These are phyloP conservation scores for Claviceps paspali DNA, from an alignment of 2,329 filamentous ascomycete genomes.

Conservation along the genomic window DNA sequence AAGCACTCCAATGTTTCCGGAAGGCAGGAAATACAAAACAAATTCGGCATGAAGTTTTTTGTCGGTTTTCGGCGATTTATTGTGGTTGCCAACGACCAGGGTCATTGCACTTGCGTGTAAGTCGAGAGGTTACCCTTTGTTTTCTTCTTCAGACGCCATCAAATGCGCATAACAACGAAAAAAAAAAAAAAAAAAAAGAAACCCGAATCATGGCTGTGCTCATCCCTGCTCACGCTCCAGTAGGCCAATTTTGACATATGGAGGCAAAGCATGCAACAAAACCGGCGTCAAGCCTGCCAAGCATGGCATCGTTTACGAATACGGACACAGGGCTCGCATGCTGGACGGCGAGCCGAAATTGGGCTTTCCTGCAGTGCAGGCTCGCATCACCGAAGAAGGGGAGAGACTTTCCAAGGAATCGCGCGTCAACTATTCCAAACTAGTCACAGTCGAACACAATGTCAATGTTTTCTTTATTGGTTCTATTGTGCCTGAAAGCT, in stretches of 20 bases:
- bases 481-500: conserved; percentile 24
- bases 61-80: conserved; percentile 39
- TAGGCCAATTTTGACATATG: conserved; percentile 42
- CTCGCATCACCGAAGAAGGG: conserved; percentile 25
- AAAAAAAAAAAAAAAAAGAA: too few species aligned
- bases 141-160: too few species aligned
- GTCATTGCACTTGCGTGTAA: conserved; percentile 42
- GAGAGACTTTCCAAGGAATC: conserved; percentile 35
- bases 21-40: conserved; percentile 18
- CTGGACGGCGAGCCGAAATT: conserved; percentile 29
- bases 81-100: conserved; percentile 33
- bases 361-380: conserved; percentile 30
- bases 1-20: conserved; percentile 17
- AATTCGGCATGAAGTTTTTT: conserved; percentile 25
- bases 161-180: too few species aligned
- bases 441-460: conserved; percentile 42
- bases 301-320: conserved; percentile 36
- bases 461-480: conserved; percentile 42
- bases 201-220: too few species aligned
- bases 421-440: conserved; percentile 42
- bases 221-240: conserved; percentile 2
- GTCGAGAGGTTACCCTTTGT: not conserved
- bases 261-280: conserved; percentile 36
- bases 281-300: conserved; percentile 34
- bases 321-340: conserved; percentile 15